Conservation (phyloP, 2,329 filamentous ascomycete species). For the Ophiostoma pallidulum region DNA sequence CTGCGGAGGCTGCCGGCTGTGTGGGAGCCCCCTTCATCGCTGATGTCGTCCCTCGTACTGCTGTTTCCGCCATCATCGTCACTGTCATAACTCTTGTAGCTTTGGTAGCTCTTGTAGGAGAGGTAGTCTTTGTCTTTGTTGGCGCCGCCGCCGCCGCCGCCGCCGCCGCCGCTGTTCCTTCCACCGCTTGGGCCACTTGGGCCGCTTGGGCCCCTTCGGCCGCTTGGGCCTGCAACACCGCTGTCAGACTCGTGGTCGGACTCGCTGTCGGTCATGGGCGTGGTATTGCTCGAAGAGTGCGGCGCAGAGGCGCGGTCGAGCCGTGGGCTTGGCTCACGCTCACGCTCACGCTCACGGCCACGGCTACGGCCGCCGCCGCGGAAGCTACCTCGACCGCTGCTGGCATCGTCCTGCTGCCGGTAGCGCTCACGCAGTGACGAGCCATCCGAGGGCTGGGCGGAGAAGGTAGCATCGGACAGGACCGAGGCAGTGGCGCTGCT, state of each 20-base stretch:
- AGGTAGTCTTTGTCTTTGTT: neutral
- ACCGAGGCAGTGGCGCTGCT: neutral
- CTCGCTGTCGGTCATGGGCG: conserved; percentile 1
- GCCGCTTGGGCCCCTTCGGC: no score
- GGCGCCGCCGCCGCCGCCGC: neutral
- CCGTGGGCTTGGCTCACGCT: no score
- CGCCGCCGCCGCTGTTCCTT: neutral
- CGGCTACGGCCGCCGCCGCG: neutral
- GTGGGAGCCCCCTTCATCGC: neutral
- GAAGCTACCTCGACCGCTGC: no score
- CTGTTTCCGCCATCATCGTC: neutral
- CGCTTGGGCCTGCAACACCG: no score
- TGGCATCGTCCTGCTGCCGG: neutral
- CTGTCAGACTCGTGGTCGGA: no score
- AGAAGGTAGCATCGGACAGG: neutral
- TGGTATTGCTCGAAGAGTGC: conserved; percentile 9
- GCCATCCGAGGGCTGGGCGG: neutral
- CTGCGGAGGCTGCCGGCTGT: neutral
- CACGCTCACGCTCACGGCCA: no score
- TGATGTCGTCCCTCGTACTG: neutral
- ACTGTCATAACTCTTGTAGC: neutral
- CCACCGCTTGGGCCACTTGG: no score
- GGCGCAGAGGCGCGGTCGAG: neutral
- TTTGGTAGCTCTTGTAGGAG: neutral
- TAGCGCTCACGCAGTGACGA: conserved; percentile 4